These are phyloP conservation scores for Platismatia glauca DNA, from an alignment of 495 filamentous ascomycete species.

Conservation along the genomic window DNA sequence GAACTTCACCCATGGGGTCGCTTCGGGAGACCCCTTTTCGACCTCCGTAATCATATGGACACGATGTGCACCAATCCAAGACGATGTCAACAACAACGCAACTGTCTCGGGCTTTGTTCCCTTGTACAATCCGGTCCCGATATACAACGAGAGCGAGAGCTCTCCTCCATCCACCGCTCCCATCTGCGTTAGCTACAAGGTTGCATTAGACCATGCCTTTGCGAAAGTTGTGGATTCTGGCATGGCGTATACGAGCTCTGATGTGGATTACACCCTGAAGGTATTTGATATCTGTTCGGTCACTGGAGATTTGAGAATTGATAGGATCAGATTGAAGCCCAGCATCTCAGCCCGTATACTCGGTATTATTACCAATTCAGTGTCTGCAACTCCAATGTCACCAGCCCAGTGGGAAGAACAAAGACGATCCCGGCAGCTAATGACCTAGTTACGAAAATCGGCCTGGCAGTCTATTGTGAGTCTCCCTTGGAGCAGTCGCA, in stretches of 20 bases:
- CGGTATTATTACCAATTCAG: slow-evolving; percentile 53
- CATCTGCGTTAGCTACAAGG: slow-evolving; percentile 51
- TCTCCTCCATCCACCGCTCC: slow-evolving; percentile 44
- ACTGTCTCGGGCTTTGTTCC: slow-evolving; percentile 50
- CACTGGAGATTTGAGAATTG: neutral
- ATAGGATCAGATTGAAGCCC: slow-evolving; percentile 46
- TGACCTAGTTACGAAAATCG: slow-evolving; percentile 33
- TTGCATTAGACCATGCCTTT: slow-evolving; percentile 35
- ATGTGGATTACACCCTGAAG: slow-evolving; percentile 65
- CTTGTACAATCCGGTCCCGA: slow-evolving; percentile 38
- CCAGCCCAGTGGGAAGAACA: slow-evolving; percentile 43
- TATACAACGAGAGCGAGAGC: slow-evolving; percentile 43
- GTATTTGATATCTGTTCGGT: slow-evolving; percentile 22
- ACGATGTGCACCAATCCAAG: slow-evolving; percentile 44
- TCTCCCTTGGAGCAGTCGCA: too few relatives aligned
- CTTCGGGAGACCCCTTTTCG: slow-evolving; percentile 51
- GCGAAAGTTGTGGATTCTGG: slow-evolving; percentile 37
- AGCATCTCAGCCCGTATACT: slow-evolving; percentile 47
- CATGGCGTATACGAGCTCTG: slow-evolving; percentile 52
- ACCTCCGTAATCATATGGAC: slow-evolving; percentile 61
- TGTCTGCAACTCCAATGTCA: slow-evolving; percentile 41
- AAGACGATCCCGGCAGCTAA: slow-evolving; percentile 41
- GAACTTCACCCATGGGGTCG: slow-evolving; percentile 42
- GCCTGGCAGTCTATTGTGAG: slow-evolving; percentile 42
- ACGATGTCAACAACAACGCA: slow-evolving; percentile 48